phyloP scores from a whole-genome alignment of 192 early-diverging fungal species.

The Coemansia sp. region DNA sequence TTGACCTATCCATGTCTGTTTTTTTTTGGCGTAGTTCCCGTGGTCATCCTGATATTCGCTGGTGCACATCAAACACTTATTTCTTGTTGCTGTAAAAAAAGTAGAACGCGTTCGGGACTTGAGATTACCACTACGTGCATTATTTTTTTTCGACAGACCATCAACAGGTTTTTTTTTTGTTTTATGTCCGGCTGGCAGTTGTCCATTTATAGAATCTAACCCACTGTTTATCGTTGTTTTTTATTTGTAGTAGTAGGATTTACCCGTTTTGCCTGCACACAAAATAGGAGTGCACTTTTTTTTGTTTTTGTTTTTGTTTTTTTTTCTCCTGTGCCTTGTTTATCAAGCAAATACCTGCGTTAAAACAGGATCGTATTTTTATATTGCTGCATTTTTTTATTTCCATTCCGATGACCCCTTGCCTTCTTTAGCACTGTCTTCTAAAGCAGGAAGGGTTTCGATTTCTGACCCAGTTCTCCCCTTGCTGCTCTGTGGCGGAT shows the following conservation, averaged over 20 bases:
- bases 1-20: background rate
- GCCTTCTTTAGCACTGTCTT: background rate
- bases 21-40: background rate
- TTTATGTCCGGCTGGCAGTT: background rate
- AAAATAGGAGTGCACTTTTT: background rate
- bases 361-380: background rate
- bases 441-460: background rate
- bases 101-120: background rate
- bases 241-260: background rate
- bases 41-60: background rate
- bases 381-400: background rate
- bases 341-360: background rate
- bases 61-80: background rate
- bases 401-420: background rate
- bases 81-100: background rate
- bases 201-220: background rate
- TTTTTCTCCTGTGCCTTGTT: background rate
- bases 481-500: background rate
- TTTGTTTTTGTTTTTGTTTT: background rate
- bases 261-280: background rate
- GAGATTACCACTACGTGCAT: background rate
- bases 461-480: background rate
- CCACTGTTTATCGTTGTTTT: background rate
- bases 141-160: background rate
- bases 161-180: background rate